Evolutionary conservation across 140 eudicot genomes (phyloP).

Genomic region (Senecio squalidus): DNA sequence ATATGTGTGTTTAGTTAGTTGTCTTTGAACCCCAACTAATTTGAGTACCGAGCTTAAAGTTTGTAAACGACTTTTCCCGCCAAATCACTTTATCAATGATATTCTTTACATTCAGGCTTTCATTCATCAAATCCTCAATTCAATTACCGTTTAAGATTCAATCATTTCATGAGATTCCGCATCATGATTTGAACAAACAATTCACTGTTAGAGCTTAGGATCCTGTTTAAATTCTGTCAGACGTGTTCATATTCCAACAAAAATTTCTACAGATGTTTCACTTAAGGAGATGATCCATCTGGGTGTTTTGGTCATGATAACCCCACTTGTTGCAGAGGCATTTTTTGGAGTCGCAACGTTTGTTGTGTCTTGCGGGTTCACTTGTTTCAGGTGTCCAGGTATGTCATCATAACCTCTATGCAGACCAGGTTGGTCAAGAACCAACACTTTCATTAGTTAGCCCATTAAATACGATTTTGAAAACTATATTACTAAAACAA

Average conservation of each 20-base stretch:
- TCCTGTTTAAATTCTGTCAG: background rate
- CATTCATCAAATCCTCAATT: too few relatives aligned
- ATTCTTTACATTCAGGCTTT: too few relatives aligned
- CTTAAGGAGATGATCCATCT: constrained; percentile 1
- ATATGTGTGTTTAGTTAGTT: too few relatives aligned
- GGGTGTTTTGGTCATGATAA: constrained; percentile 2
- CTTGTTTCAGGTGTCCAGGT: constrained; percentile 65
- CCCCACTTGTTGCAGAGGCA: background rate
- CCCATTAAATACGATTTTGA: too few relatives aligned
- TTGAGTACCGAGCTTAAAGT: too few relatives aligned
- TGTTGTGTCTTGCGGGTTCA: constrained; percentile 7
- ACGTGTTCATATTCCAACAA: background rate
- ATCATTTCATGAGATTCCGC: too few relatives aligned
- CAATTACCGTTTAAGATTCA: too few relatives aligned
- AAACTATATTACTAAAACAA: background rate
- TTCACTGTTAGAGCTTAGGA: background rate
- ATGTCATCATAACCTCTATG: background rate
- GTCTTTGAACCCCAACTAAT: too few relatives aligned
- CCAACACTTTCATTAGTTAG: too few relatives aligned
- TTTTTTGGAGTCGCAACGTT: background rate
- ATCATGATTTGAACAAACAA: background rate
- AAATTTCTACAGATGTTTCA: constrained; percentile 8
- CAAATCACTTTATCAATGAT: too few relatives aligned
- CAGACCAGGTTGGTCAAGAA: background rate
- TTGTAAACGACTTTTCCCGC: too few relatives aligned